Evolutionary conservation across 1,284 basidiomycete genomes (phyloP).

Genomic region (Puccinia triticina): DNA sequence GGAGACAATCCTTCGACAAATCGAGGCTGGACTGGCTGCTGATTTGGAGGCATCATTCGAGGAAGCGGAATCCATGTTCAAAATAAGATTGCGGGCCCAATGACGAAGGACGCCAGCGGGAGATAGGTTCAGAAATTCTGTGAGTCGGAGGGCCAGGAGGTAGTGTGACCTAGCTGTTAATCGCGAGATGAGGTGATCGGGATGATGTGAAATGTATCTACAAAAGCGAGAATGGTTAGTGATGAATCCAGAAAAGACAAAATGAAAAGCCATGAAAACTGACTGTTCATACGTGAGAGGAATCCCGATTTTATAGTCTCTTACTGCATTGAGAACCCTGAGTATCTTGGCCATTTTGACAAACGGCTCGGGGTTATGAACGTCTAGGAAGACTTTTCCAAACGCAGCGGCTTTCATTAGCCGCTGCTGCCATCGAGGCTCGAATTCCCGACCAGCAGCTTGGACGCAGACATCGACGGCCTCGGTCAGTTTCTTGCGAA

Average conservation of each 20-base stretch:
- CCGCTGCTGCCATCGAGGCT: constrained; percentile 81
- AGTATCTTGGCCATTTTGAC: constrained; percentile 86
- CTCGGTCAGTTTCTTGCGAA: constrained; percentile 78
- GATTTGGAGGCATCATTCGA: background rate
- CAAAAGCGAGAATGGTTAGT: background rate
- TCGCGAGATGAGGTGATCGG: constrained; percentile 71
- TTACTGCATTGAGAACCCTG: constrained; percentile 91
- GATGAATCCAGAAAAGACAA: background rate
- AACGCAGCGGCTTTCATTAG: constrained; percentile 90
- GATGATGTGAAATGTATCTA: constrained; percentile 41
- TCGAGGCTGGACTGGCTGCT: constrained; percentile 68
- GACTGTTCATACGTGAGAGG: constrained; percentile 89
- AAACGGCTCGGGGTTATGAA: constrained; percentile 87
- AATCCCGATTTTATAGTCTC: constrained; percentile 87
- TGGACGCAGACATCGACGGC: constrained; percentile 93
- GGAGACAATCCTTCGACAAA: constrained; percentile 79
- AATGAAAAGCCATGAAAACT: constrained; percentile 56
- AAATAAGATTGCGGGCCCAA: constrained; percentile 92
- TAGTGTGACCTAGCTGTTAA: constrained; percentile 86
- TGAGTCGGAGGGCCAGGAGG: constrained; percentile 87
- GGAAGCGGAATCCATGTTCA: constrained; percentile 9
- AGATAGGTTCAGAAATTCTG: constrained; percentile 77
- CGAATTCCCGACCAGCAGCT: constrained; percentile 90
- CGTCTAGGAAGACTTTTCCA: constrained; percentile 87
- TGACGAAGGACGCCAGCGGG: constrained; percentile 87